Evolutionary conservation across 148 eudicot genomes (phyloP).

Genomic region (Camellia sinensis): DNA sequence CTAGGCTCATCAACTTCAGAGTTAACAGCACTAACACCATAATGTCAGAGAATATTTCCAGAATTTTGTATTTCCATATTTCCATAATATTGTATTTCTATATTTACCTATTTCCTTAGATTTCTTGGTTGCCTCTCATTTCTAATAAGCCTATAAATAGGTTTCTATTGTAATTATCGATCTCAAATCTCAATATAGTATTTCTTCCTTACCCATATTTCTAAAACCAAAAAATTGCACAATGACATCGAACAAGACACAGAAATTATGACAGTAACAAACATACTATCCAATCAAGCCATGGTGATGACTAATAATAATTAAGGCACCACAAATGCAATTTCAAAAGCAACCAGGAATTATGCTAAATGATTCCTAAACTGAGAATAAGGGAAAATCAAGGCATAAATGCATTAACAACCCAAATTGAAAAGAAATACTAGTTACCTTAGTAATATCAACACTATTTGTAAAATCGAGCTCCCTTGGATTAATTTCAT

Average conservation of each 20-base stretch:
- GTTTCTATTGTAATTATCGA: no score
- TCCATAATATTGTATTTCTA: no score
- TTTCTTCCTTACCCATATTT: no score
- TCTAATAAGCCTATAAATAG: no score
- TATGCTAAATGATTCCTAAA: neutral
- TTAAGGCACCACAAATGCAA: neutral
- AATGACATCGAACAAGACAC: no score
- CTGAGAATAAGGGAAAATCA: neutral
- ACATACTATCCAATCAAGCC: neutral
- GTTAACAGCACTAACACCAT: neutral
- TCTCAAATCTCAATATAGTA: no score
- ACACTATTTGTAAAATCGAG: conserved; percentile 73
- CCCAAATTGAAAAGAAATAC: neutral
- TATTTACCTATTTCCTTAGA: no score
- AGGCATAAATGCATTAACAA: neutral
- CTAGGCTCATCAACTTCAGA: neutral
- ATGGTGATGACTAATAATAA: neutral
- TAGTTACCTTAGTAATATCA: conserved; percentile 63
- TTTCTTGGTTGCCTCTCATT: no score
- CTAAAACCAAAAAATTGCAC: no score
- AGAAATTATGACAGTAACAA: neutral
- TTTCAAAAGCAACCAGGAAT: neutral
- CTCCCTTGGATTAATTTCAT: conserved; percentile 81
- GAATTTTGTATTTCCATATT: no score
- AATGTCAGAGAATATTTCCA: no score